Conservation (phyloP, 2,329 filamentous ascomycete genomes). For the Ceratocystis variospora region DNA sequence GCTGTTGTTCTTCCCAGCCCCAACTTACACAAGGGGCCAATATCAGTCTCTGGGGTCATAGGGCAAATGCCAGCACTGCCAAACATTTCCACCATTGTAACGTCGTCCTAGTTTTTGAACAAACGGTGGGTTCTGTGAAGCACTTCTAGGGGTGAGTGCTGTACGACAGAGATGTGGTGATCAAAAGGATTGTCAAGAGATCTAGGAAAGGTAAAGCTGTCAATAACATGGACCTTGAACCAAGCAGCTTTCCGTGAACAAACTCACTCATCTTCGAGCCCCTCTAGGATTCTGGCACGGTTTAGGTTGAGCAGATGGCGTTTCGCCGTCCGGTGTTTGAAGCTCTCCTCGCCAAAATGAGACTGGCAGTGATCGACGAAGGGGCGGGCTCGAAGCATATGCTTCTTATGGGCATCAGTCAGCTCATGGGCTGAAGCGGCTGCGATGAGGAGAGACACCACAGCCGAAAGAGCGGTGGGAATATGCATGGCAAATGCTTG, state of each 20-base stretch:
- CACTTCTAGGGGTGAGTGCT: slow-evolving; percentile 17
- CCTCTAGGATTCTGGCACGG: slow-evolving; percentile 9
- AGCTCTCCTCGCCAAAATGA: slow-evolving; percentile 17
- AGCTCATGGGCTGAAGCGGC: slow-evolving; percentile 5
- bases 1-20: not conserved
- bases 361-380: slow-evolving; percentile 19
- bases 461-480: slow-evolving; percentile 6
- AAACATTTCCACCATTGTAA: slow-evolving; percentile 28
- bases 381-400: slow-evolving; percentile 7
- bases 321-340: slow-evolving; percentile 18
- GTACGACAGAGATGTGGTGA: slow-evolving; percentile 5
- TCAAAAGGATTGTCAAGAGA: slow-evolving; percentile 16
- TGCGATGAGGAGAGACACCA: not conserved
- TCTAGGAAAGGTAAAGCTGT: slow-evolving; percentile 4
- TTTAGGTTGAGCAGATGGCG: slow-evolving; percentile 12
- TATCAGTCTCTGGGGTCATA: slow-evolving; percentile 36
- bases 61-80: slow-evolving; percentile 32
- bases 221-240: not conserved
- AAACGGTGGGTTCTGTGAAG: slow-evolving; percentile 30
- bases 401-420: slow-evolving; percentile 3
- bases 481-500: slow-evolving; percentile 15
- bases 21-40: slow-evolving; percentile 34
- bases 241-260: not conserved
- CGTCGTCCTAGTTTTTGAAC: slow-evolving; percentile 24
- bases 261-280: slow-evolving; percentile 18